Evolutionary conservation across 139 green algal species (phyloP).

Genomic region (Chara braunii): DNA sequence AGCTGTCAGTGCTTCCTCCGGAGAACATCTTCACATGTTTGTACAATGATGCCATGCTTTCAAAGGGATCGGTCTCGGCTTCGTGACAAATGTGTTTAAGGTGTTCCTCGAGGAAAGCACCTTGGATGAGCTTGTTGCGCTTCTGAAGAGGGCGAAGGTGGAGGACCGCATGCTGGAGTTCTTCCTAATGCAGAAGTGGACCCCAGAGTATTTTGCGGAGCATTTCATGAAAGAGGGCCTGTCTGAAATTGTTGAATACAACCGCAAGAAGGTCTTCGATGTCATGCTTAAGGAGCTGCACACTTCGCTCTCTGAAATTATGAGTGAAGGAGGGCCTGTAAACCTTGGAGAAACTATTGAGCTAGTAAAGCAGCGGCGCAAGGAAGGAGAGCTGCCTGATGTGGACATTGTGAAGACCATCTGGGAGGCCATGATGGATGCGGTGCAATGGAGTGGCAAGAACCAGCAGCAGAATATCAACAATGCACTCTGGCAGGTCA

Average conservation of each 20-base stretch:
- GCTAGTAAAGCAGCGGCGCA: slow-evolving; percentile 61
- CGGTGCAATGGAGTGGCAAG: slow-evolving; percentile 71
- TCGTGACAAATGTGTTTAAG: slow-evolving; percentile 82
- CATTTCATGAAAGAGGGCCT: slow-evolving; percentile 61
- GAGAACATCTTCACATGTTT: slow-evolving; percentile 68
- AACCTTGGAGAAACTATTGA: too few relatives aligned
- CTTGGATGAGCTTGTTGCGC: slow-evolving; percentile 72
- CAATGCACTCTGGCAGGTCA: slow-evolving; percentile 50
- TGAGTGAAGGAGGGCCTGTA: too few relatives aligned
- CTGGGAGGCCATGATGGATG: slow-evolving; percentile 70
- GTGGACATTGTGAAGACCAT: slow-evolving; percentile 58
- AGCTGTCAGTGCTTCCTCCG: slow-evolving; percentile 46
- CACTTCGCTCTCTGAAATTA: slow-evolving; percentile 52
- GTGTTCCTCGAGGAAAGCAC: slow-evolving; percentile 42
- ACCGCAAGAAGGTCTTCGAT: slow-evolving; percentile 70
- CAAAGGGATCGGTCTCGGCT: slow-evolving; percentile 74
- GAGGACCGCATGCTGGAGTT: slow-evolving; percentile 78
- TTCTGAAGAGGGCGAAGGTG: slow-evolving; percentile 76
- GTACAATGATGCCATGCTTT: slow-evolving; percentile 80
- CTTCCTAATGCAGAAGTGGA: slow-evolving; percentile 78
- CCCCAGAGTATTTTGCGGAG: slow-evolving; percentile 57
- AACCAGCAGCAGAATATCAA: slow-evolving; percentile 83
- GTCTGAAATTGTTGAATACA: slow-evolving; percentile 69
- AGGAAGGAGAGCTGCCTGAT: slow-evolving; percentile 58
- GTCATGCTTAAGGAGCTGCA: slow-evolving; percentile 65